A percentile compares a stretch with the other conserved stretches of the same genome.
Conservation (phyloP, 2,329 filamentous ascomycete species). For the Penicillium glabrum region DNA sequence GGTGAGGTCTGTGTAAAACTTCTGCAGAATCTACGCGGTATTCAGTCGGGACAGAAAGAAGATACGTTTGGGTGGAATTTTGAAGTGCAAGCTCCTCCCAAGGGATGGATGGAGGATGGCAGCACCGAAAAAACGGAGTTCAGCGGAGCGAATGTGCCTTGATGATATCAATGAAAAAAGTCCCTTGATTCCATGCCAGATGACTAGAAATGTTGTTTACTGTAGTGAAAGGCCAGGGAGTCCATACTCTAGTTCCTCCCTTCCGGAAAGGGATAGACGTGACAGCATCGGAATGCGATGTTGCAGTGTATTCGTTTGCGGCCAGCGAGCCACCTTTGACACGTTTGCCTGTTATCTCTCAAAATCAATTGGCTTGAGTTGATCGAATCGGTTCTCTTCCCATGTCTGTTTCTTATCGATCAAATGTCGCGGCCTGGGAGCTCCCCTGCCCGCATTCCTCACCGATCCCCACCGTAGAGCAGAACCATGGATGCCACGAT, state of each 20-base stretch:
- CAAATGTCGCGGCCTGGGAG: constrained; percentile 11
- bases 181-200: neutral
- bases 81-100: constrained; percentile 36
- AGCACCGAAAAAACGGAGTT: constrained; percentile 14
- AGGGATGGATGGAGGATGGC: constrained; percentile 29
- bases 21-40: constrained; percentile 73
- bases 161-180: neutral
- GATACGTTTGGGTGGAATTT: constrained; percentile 74
- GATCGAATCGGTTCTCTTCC: neutral
- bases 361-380: neutral
- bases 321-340: neutral
- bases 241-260: neutral
- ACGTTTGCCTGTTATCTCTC: neutral
- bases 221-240: neutral
- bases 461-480: constrained; percentile 13
- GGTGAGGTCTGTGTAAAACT: constrained; percentile 73
- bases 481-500: constrained; percentile 17
- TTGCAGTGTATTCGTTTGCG: constrained; percentile 6
- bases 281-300: constrained; percentile 13
- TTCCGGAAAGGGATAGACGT: constrained; percentile 5
- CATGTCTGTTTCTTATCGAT: neutral
- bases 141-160: constrained; percentile 30
- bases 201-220: neutral
- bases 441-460: constrained; percentile 18
- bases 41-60: constrained; percentile 77